Evolutionary conservation across 257 asterid genomes (phyloP), one percentile per base, ranked within the genome.

Genomic region (Solanum gracilifrons): DNA sequence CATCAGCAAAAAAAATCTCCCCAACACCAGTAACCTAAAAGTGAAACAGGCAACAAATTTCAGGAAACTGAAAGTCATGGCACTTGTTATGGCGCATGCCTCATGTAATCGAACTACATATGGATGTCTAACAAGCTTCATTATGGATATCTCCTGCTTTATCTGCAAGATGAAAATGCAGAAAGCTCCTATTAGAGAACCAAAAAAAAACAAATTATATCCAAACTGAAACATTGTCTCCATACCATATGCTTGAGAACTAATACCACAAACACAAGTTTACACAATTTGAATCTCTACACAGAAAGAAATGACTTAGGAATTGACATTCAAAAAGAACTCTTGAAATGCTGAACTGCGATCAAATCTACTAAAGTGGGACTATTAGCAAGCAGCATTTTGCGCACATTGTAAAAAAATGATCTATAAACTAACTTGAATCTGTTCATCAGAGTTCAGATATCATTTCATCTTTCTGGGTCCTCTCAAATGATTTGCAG

Each of bases 121-220:
- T 10, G 98, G 99, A 92, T 97, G 99, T 84, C 98, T 89, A 88
- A 97, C 98, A 85, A 96, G 95, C 95, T 95, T 97, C 99, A 97
- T 97, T 85, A 97, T 97, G 25, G 98, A 97, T 88, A 97, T 97
- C 93, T 97, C 99, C 93, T 90, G 95, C 94, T 97, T 97, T 82
- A 97, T 97, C 99, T 97, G 96, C 93, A 93, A 74, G 77, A 89
- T 25, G 74, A 83, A 87, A 87, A 86, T 85, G 87, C 69, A 82
- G 76, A 91, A 37, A 85, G 27, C 82, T 60, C 83, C 83, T 62
- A 88, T 55, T 83, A 62, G 84, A 84, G 69, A 80, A 72, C 29
- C 35, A 13, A 20, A 55, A 82, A 29, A 46, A 77, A 41, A 13
- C 25, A 77, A 69, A 27, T 29, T 29, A 82, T 46, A 82, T 25